Percentiles rank a stretch among this genome's conserved stretches.
Evolutionary conservation across 257 asterid species (phyloP).

Genomic region (Thymus mandschuricus): DNA sequence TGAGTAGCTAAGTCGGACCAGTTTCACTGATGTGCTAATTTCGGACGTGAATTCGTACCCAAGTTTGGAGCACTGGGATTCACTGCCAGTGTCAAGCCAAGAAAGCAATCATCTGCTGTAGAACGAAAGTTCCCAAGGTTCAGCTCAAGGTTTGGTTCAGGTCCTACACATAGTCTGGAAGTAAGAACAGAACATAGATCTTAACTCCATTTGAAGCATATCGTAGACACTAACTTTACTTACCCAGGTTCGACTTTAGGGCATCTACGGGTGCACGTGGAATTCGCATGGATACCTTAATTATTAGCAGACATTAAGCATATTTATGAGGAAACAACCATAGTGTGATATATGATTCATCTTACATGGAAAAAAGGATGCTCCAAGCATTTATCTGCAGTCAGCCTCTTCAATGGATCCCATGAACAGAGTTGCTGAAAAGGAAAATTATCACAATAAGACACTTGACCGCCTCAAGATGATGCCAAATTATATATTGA

Average conservation of each 20-base stretch:
- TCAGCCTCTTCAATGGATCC: constrained; percentile 91
- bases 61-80: constrained; percentile 74
- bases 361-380: constrained; percentile 89
- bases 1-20: no score
- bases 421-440: constrained; percentile 91
- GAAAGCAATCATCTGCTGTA: constrained; percentile 76
- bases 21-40: no score
- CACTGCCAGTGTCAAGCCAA: constrained; percentile 92
- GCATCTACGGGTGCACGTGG: background rate
- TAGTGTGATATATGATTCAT: background rate
- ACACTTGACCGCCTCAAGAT: constrained; percentile 6
- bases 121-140: constrained; percentile 83
- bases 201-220: background rate
- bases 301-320: background rate
- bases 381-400: constrained; percentile 91
- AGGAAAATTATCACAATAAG: background rate
- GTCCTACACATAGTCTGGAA: constrained; percentile 44
- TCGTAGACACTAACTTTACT: background rate
- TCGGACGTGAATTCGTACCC: constrained; percentile 45
- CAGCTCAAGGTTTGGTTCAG: constrained; percentile 94
- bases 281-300: background rate
- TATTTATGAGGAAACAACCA: background rate
- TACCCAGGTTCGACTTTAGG: background rate
- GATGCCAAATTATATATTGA: constrained; percentile 10
- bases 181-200: constrained; percentile 22